A percentile compares a stretch with the other conserved stretches of the same genome.
Conservation (phyloP, 129 eudicot genomes). For the Apium graveolens region DNA sequence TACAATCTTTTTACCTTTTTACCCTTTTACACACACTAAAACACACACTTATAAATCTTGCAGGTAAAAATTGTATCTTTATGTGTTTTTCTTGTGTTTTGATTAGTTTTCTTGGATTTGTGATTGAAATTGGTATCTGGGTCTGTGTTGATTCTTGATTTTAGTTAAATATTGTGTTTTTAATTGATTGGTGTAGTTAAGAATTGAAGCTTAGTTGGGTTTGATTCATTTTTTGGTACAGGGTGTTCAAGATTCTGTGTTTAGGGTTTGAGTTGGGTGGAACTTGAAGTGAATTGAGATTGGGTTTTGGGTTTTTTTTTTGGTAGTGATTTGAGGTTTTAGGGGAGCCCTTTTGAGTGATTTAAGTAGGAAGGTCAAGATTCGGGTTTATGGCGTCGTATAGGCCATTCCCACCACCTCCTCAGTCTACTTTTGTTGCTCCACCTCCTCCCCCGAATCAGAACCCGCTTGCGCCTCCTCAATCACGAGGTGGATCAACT, state of each 20-base stretch:
- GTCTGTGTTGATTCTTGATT: not conserved
- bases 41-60: not conserved
- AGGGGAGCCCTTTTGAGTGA: not conserved
- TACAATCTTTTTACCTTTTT: not conserved
- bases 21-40: not conserved
- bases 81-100: not conserved
- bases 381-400: constrained; percentile 57
- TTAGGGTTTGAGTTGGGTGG: not conserved
- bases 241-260: not conserved
- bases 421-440: constrained; percentile 49
- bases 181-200: not conserved
- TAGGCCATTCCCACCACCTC: constrained; percentile 72
- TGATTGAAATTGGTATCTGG: not conserved
- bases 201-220: not conserved
- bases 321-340: not conserved
- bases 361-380: not conserved
- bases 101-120: not conserved
- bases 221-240: not conserved
- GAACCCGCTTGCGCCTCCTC: constrained; percentile 30
- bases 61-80: not conserved
- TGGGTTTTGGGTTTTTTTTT: not conserved
- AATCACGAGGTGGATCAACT: constrained; percentile 28
- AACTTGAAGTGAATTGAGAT: not conserved
- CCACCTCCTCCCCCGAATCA: constrained; percentile 40
- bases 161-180: not conserved